Base-by-base conservation (phyloP, 2,329 filamentous ascomycete genomes). In the Dactylellina sp. region DNA sequence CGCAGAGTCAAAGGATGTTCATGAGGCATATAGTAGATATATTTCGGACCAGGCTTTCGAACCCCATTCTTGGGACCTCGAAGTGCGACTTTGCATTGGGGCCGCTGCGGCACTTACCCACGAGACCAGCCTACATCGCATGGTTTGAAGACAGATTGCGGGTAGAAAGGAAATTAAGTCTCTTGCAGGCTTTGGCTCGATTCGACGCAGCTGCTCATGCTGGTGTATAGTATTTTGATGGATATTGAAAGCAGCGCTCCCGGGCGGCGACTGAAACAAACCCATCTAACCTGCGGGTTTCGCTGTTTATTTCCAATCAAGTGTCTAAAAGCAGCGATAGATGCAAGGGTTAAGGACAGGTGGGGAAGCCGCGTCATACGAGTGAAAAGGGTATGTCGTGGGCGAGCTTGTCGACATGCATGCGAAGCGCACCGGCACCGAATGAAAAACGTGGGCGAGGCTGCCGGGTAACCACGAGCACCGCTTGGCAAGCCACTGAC, bases 401-500 rank as follows among this genome's bases (percentile, higher is more conserved):
- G 37, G 47, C 60, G 64, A 61, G 56, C 55, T 59, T 57, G 57
- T 65, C 61, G 61, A 57, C 61, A 65, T 60, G 49, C 59, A 59
- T 44, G 70, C 60, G 55, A 57, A 74, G 61, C 61, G 70, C 70
- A 74, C 56, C 70, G 61, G 70, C 61, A 64, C 56, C 70, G 50
- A 60, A 65, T 60, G 47, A 64, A 64, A 65, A 66, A 65, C 62
- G 62, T 66, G 62, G 52, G 62, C 52, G 52, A 57, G 56, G 55
- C 55, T 74, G 70, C 70, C 70, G 70, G 70, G 70, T 74, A 66
- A 62, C 70, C 70, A 74, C 70, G 70, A 74, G 70, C 53, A 66
- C 49, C 20, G 49, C 70, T 74, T 74, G 70, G 70, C 70, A 74
- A 74, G 70, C 70, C 70, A 74, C 70, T 52, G 64, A 74, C 70